Conservation (phyloP, 331 rosid genomes). For the Prunus yedoensis region DNA sequence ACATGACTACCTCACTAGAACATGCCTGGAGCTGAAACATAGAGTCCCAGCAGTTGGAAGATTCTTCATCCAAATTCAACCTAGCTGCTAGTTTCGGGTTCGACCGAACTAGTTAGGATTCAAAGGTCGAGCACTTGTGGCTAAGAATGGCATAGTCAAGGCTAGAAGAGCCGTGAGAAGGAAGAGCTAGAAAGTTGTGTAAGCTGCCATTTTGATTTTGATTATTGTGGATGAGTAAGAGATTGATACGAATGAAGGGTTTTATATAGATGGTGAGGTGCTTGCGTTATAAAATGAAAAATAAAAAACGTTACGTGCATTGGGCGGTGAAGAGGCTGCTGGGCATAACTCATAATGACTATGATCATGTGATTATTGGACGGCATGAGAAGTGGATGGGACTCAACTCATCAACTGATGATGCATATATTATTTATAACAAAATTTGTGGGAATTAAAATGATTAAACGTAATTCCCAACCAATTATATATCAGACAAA, state of each 20-base stretch:
- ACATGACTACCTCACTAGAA: constrained; percentile 46
- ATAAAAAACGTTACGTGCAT: neutral
- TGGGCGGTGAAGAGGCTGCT: constrained; percentile 6
- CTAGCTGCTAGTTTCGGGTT: constrained; percentile 23
- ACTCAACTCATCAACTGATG: too few species aligned
- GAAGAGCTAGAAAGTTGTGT: neutral
- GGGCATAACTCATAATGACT: neutral
- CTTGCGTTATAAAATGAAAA: neutral
- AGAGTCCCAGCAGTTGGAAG: constrained; percentile 61
- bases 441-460: too few species aligned
- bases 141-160: neutral
- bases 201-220: too few species aligned
- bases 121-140: constrained; percentile 6
- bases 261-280: constrained; percentile 6
- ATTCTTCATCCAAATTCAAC: constrained; percentile 43
- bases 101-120: neutral
- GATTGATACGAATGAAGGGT: neutral
- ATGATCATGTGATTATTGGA: neutral
- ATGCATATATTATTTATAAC: neutral
- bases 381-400: neutral
- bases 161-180: constrained; percentile 9
- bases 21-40: constrained; percentile 60
- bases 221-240: neutral
- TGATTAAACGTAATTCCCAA: too few species aligned
- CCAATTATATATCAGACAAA: too few species aligned